Base-by-base conservation (phyloP, 225 moss, liverwort and hornwort species). In the Bryoerythrophyllum caledonicum region DNA sequence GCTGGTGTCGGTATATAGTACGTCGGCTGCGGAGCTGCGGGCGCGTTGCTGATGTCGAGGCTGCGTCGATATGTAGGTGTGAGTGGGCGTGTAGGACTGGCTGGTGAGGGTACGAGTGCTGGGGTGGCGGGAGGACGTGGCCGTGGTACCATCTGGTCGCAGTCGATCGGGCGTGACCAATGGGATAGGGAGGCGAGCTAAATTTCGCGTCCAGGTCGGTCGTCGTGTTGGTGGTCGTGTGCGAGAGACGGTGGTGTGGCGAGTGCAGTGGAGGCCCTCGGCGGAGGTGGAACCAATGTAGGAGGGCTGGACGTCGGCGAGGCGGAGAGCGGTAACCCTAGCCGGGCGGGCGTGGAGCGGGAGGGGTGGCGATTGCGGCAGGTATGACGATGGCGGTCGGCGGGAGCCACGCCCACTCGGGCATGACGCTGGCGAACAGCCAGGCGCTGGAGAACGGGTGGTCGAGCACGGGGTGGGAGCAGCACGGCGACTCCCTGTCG, bases 341-440 rank as follows among this genome's bases (percentile, higher is more conserved):
- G 84, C 6, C 48, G 48, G 48, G 6, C 48, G 48, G 48, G 48
- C 48, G 48, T 49, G 48, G 16, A 6, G 48, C 19, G 59, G 57
- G 35, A 20, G 10, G 68, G 65, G 2, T 17, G 72, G 7, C 43
- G 76, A 34, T 41, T 73, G 75, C 19, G 12, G 43, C 1, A 4
- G 85, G 80, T 20, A 82, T 88, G 88, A 80, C 80, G 76, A 85
- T 82, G 87, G 84, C 82, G 70, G 81, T 79, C 37, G 81, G 74
- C 69, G 88, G 80, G 55, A 82, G 48, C 68, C 74, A 85, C 61
- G 71, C 48, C 27, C 82, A 78, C 60, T 70, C 82, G 26, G 73
- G 77, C 52, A 76, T 68, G 9, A 6, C 70, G 24, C 38, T 53
- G 70, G 70, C 25, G 56, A 25, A 56, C 56, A 56, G 23, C 8